Base-by-base conservation (phyloP, 768 basidiomycete species). In the Kwoniella dejecticola region DNA sequence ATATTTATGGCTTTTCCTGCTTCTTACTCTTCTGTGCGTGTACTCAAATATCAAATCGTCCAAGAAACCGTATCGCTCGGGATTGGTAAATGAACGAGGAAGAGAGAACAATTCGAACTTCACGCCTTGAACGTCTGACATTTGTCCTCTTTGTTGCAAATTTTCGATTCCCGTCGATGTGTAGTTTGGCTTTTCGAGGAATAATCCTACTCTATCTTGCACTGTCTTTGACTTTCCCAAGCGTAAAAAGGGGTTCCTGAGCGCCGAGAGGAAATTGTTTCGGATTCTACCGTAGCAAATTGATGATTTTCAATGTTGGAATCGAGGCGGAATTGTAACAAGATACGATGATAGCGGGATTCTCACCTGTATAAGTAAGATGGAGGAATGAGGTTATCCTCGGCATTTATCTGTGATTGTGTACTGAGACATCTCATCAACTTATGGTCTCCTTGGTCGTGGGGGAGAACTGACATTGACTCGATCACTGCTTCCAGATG, bases 11-110 rank as follows among this genome's bases (percentile, higher is more conserved):
- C 15, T 54, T 40, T 36, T 54, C 38, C 23, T 17, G 24, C 29
- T 48, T 23, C 46, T 48, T 48, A 8, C 17, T 38, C 36, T 8
- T 8, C 46, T 40, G 30, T 54, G 41, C 23, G 30, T 54, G 29
- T 42, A 30, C 15, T 54, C 26, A 21, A 54, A 54, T 4, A 41
- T 54, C 26, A 54, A 36, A 42, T 54, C 53, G 30, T 54, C 53
- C 5, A 26, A 17, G 26, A 54, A 54, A 1, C 53, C 53, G 29
- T 54, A 24, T 19, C 26, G 26, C n/a, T 54, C 53, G 3, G 29
- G 13, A 29, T 54, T 26, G 15, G 24, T 54, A 26, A 54, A 27
- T 15, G n/a, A 21, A 23, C 40, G 17, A 3, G 53, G 53, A 29
- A 54, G 27, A 26, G 53, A 23, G n/a, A 54, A 54, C 10, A 40